Evolutionary conservation across 179 eudicot genomes (phyloP).

Genomic region (Beta macrorhiza): DNA sequence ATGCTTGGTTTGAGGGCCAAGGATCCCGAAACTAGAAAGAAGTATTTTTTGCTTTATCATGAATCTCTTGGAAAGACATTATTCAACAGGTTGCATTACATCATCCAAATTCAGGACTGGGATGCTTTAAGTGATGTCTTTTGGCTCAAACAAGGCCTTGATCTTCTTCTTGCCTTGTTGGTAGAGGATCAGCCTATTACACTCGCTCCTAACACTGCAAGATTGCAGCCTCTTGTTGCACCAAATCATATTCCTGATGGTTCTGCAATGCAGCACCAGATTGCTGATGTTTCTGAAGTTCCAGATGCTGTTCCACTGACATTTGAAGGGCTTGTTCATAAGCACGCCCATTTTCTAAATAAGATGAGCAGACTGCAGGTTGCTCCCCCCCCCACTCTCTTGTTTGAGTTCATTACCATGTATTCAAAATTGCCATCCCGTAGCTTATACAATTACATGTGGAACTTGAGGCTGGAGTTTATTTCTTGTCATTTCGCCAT

Average conservation of each 20-base stretch:
- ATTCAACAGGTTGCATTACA: conserved; percentile 85
- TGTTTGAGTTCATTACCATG: background rate
- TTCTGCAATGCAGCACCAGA: conserved; percentile 66
- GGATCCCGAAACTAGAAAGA: conserved; percentile 82
- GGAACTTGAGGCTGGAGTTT: background rate
- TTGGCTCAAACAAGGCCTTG: conserved; percentile 99
- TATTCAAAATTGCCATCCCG: background rate
- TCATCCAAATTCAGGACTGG: conserved; percentile 96
- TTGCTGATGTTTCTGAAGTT: conserved; percentile 54
- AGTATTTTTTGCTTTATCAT: conserved; percentile 84
- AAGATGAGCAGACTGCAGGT: conserved; percentile 91
- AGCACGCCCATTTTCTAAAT: conserved; percentile 76
- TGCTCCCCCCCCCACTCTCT: background rate
- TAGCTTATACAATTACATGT: background rate
- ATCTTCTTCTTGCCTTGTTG: conserved; percentile 92
- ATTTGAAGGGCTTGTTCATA: conserved; percentile 69
- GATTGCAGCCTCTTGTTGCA: conserved; percentile 68
- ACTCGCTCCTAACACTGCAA: conserved; percentile 96
- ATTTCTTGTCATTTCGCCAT: background rate
- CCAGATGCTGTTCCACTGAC: conserved; percentile 76
- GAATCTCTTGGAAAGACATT: conserved; percentile 82
- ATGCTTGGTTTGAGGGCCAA: conserved; percentile 98
- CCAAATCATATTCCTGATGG: conserved; percentile 57
- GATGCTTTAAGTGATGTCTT: conserved; percentile 95
- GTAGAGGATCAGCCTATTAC: conserved; percentile 94